Conservation (phyloP, 2,329 filamentous ascomycete genomes). For the Sporothrix dimorphospora region DNA sequence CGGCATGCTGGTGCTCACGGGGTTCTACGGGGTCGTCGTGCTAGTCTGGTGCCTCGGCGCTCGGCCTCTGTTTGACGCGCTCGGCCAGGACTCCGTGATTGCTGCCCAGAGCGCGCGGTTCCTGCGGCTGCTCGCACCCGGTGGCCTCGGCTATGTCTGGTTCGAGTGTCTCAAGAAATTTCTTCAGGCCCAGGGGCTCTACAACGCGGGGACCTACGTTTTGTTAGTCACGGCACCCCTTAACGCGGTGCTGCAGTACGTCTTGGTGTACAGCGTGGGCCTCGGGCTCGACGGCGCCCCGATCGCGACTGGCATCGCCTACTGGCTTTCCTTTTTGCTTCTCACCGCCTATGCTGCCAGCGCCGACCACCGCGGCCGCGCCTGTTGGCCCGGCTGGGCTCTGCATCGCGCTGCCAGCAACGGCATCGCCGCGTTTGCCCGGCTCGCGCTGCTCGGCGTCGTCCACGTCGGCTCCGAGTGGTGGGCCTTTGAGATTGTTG, state of each 20-base stretch:
- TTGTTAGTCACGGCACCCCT: conserved; percentile 80
- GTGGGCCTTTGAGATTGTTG: conserved; percentile 94
- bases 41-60: conserved; percentile 69
- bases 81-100: conserved; percentile 80
- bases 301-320: conserved; percentile 79
- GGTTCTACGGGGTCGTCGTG: conserved; percentile 74
- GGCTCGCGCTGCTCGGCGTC: conserved; percentile 74
- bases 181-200: conserved; percentile 88
- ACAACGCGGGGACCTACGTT: conserved; percentile 80
- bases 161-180: conserved; percentile 88
- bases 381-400: conserved; percentile 78
- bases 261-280: conserved; percentile 73
- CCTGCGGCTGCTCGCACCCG: conserved; percentile 73
- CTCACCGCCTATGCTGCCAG: conserved; percentile 74
- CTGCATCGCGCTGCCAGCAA: conserved; percentile 65
- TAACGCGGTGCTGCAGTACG: conserved; percentile 77
- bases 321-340: conserved; percentile 81
- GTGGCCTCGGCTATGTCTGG: conserved; percentile 83
- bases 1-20: conserved; percentile 69
- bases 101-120: conserved; percentile 74
- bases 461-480: conserved; percentile 88
- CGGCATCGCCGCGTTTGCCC: conserved; percentile 66
- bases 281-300: conserved; percentile 79
- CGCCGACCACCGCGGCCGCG: conserved; percentile 60
- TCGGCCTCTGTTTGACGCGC: conserved; percentile 72